Percentiles rank a stretch among this genome's conserved stretches.
phyloP scores from a whole-genome alignment of 306 rosid species.

The Ceratonia siliqua region DNA sequence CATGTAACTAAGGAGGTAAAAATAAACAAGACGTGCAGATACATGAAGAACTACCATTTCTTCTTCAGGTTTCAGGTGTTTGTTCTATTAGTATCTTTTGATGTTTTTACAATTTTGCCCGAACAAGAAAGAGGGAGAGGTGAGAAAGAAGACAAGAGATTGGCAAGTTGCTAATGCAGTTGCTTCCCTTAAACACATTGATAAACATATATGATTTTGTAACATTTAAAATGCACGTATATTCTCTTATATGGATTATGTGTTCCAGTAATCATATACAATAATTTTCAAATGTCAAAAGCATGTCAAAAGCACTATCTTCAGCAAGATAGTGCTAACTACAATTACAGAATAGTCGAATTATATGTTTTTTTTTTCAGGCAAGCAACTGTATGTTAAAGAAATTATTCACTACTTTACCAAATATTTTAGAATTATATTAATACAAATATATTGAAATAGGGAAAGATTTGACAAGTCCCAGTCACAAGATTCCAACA shows the following conservation, averaged over 20 bases:
- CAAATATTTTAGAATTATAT: background rate
- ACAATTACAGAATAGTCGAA: background rate
- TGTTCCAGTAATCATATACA: background rate
- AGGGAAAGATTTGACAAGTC: too few relatives aligned
- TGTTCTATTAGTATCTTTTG: too few relatives aligned
- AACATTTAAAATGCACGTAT: background rate
- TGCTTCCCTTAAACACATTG: background rate
- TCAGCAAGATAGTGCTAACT: background rate
- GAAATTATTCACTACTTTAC: background rate
- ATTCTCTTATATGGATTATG: background rate
- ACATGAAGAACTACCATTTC: too few relatives aligned
- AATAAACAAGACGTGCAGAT: background rate
- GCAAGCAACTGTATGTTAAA: background rate
- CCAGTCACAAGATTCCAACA: background rate
- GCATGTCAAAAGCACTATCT: background rate
- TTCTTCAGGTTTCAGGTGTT: too few relatives aligned
- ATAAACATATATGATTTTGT: background rate
- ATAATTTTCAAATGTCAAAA: background rate
- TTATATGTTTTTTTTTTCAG: background rate
- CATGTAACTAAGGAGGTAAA: background rate
- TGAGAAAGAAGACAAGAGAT: too few relatives aligned
- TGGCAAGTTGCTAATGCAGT: background rate
- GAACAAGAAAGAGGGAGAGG: too few relatives aligned
- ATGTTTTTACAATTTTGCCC: too few relatives aligned
- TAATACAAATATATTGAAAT: background rate